Evolutionary conservation across 441 rosid species (phyloP).

Genomic region (Adansonia rubrostipa): DNA sequence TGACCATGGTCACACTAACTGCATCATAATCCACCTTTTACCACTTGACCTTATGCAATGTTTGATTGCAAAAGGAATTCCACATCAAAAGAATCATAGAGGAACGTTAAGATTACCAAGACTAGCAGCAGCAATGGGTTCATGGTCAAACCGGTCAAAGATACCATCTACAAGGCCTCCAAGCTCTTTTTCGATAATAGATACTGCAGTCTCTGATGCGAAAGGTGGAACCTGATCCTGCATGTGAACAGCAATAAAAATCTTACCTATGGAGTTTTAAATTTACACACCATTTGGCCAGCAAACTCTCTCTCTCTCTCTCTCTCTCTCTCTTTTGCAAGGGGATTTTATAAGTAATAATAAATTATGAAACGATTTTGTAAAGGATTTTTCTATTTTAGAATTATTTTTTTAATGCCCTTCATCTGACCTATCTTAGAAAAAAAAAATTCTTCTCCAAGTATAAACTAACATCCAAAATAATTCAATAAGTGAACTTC

Average conservation of each 20-base stretch:
- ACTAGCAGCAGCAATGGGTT: slow-evolving; percentile 31
- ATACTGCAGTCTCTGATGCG: slow-evolving; percentile 81
- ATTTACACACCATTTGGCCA: slow-evolving; percentile 5
- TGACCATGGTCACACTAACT: background rate
- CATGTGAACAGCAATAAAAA: slow-evolving; percentile 32
- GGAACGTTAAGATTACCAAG: slow-evolving; percentile 43
- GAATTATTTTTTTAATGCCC: background rate
- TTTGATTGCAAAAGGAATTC: background rate
- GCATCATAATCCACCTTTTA: background rate
- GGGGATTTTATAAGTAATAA: background rate
- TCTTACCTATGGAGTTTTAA: slow-evolving; percentile 8
- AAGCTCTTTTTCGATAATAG: slow-evolving; percentile 92
- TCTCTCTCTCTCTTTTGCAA: no score
- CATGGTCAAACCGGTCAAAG: slow-evolving; percentile 82
- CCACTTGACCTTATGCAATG: slow-evolving; percentile 11
- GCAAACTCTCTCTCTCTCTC: background rate
- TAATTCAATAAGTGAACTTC: background rate
- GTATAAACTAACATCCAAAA: background rate
- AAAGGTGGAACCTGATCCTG: slow-evolving; percentile 99
- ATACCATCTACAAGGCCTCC: slow-evolving; percentile 69
- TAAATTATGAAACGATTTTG: background rate
- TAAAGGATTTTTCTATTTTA: background rate
- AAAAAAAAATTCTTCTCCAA: slow-evolving; percentile 6
- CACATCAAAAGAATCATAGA: slow-evolving; percentile 27
- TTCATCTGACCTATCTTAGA: background rate